Evolutionary conservation across 2,329 filamentous ascomycete species (phyloP), one percentile per base, ranked within the genome.

Genomic region (Amauroascus verrucosus): DNA sequence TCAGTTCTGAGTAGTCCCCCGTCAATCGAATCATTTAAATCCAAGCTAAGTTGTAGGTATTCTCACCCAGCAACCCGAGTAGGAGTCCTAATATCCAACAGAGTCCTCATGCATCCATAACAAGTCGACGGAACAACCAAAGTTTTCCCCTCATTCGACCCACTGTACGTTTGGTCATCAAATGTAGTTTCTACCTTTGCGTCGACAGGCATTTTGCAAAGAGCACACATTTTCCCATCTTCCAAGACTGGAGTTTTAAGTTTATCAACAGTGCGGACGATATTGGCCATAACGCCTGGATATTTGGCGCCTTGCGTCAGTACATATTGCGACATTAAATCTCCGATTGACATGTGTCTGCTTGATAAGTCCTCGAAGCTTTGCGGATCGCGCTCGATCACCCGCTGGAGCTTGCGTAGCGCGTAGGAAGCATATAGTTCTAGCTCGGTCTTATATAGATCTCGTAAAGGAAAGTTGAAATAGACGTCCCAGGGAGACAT

Each of bases 271-370:
- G 91, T 98, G 57, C 88, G 82, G 4, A 96, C 91, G 8, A 98
- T 93, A 66, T 98, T 98, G 30, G 90, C 85, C 60, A 98, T 90
- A 53, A 97, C 88, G 53, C 86, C 88, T 2, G 90, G 87, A 64
- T 94, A 96, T 55, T 85, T 85, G 59, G 82, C 80, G 65, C 95
- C 90, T 14, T 95, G 88, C 38, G 82, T 84, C 59, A 82, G 80
- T 63, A 98, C 95, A 67, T 96, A 98, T 54, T 88, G 83, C 54
- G 77, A 73, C 84, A 97, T 90, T 51, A 98, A 79, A 60, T 90
- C 85, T 64, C 96, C 89, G 62, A 98, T 96, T 44, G 88, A 94
- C 44, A 88, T 78, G 59, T 88, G 84, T 55, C 64, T 67, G 30
- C 64, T 67, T 9, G 69, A 63, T 30, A 65, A 53, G 65, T 66